Percentiles rank a stretch among this genome's conserved stretches.
phyloP scores from a whole-genome alignment of 371 early-diverging fungal genomes.

The Mucor ambiguus region DNA sequence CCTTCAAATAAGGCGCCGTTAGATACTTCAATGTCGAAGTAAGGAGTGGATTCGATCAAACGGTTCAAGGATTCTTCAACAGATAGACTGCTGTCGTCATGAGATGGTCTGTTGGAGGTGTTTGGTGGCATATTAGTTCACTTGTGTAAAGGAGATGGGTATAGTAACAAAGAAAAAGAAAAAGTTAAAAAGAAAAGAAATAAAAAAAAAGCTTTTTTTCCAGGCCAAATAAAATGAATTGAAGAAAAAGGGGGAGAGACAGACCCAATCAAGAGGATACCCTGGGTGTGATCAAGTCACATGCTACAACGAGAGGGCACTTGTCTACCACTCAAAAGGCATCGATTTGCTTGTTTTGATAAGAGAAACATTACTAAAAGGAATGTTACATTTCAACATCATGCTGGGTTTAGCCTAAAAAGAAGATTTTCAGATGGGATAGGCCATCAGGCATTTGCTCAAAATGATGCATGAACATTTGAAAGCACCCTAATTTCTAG shows the following conservation, averaged over 20 bases:
- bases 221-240: background rate
- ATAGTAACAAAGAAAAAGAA: background rate
- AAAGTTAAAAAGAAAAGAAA: background rate
- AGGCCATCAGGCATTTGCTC: background rate
- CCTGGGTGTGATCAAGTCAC: constrained; percentile 9
- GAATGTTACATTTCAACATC: constrained; percentile 2
- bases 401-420: background rate
- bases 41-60: constrained; percentile 53
- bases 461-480: background rate
- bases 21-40: constrained; percentile 55
- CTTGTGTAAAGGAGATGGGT: background rate
- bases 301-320: background rate
- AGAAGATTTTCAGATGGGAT: background rate
- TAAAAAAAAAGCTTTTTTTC: background rate
- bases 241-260: background rate
- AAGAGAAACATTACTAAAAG: constrained; percentile 1
- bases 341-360: background rate
- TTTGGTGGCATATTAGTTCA: constrained; percentile 17
- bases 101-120: constrained; percentile 8
- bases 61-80: constrained; percentile 27
- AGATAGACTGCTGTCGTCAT: background rate
- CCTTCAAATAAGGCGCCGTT: constrained; percentile 67
- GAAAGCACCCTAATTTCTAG: background rate
- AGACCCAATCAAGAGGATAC: constrained; percentile 12
- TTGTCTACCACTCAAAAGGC: constrained; percentile 3